Conservation (phyloP, 805 yeast species). For the Scheffersomyces amazonensis region DNA sequence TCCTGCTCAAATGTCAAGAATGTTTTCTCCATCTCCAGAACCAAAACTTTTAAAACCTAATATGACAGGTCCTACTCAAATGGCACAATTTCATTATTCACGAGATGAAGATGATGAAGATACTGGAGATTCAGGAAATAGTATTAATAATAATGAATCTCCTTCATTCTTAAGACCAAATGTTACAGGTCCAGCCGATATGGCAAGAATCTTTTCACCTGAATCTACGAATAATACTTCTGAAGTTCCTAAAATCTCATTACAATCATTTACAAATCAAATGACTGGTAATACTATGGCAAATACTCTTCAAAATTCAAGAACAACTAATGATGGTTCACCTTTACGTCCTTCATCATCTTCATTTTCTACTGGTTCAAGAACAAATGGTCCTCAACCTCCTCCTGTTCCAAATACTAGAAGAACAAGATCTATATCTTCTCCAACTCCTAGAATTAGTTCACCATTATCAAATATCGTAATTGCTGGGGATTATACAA, state of each 20-base stretch:
- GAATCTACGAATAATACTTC: slow-evolving; percentile 3
- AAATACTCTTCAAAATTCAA: slow-evolving; percentile 35
- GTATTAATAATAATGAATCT: slow-evolving; percentile 5
- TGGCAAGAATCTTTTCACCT: slow-evolving; percentile 31
- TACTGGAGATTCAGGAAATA: slow-evolving; percentile 2
- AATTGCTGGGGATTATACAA: neutral
- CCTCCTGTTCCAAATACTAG: slow-evolving; percentile 39
- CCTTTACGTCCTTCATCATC: slow-evolving; percentile 5
- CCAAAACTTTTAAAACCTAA: slow-evolving; percentile 29
- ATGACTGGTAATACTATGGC: slow-evolving; percentile 37
- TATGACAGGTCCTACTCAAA: slow-evolving; percentile 44
- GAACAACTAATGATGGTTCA: slow-evolving; percentile 11
- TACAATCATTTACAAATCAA: slow-evolving; percentile 39
- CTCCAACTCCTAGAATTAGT: slow-evolving; percentile 21
- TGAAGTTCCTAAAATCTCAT: slow-evolving; percentile 27
- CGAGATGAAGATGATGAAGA: slow-evolving; percentile 8
- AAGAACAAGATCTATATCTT: slow-evolving; percentile 31
- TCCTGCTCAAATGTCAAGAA: slow-evolving; percentile 39
- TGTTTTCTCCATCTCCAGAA: slow-evolving; percentile 22
- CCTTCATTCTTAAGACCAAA: slow-evolving; percentile 20
- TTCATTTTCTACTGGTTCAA: slow-evolving; percentile 6
- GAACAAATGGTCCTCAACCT: slow-evolving; percentile 18
- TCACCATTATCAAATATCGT: slow-evolving; percentile 8
- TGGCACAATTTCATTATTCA: slow-evolving; percentile 23
- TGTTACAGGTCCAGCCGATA: slow-evolving; percentile 30